A percentile compares a stretch with the other conserved stretches of the same genome.
Evolutionary conservation across 768 basidiomycete genomes (phyloP).

Genomic region (Podaxis mareebaensis): DNA sequence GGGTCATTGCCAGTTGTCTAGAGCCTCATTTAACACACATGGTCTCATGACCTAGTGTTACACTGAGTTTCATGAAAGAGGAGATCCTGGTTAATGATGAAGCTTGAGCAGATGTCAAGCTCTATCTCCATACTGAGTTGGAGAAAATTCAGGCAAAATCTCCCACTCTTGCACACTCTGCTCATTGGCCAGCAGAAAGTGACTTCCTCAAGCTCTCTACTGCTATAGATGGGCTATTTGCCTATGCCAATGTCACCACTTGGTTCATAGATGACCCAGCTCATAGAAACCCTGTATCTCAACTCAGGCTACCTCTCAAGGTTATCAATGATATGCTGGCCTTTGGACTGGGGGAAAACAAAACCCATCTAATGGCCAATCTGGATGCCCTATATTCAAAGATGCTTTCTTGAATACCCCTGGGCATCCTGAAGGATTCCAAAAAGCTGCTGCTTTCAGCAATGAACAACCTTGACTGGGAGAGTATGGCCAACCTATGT

Average conservation of each 20-base stretch:
- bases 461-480: too few species aligned
- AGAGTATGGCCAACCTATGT: background rate
- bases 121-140: background rate
- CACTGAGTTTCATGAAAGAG: background rate
- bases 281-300: background rate
- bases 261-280: background rate
- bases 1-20: slow-evolving; percentile 4
- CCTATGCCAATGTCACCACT: background rate
- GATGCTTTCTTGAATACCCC: background rate
- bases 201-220: background rate
- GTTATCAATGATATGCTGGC: background rate
- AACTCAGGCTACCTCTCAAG: background rate
- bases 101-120: background rate
- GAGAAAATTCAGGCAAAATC: background rate
- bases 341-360: too few species aligned
- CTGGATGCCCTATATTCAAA: slow-evolving; percentile 13
- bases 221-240: background rate
- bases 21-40: background rate
- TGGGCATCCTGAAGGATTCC: too few species aligned
- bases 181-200: background rate
- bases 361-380: too few species aligned
- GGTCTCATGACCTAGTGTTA: background rate
- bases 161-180: background rate
- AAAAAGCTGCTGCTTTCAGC: too few species aligned
- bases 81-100: background rate